Evolutionary conservation across 495 filamentous ascomycete genomes (phyloP).

Genomic region (Penicillium ochrochloron): DNA sequence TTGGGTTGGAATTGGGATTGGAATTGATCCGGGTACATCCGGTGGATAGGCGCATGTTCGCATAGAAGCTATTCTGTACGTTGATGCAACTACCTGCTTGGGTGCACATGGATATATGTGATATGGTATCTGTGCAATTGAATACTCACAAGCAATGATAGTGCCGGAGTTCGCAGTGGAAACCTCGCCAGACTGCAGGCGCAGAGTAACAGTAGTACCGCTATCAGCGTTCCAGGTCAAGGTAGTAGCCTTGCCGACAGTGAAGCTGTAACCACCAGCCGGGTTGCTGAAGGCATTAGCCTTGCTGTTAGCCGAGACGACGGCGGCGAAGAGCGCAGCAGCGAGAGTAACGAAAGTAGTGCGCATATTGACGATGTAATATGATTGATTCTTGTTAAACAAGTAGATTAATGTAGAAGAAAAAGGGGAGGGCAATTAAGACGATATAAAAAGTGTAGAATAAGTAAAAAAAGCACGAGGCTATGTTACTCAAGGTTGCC

Average conservation of each 20-base stretch:
- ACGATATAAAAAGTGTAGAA: neutral
- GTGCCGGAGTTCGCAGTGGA: slow-evolving; percentile 49
- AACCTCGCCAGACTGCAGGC: slow-evolving; percentile 55
- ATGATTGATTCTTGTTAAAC: neutral
- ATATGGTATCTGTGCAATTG: neutral
- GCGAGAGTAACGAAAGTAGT: slow-evolving; percentile 42
- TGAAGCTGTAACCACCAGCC: slow-evolving; percentile 47
- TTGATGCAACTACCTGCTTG: slow-evolving; percentile 1
- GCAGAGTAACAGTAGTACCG: slow-evolving; percentile 55
- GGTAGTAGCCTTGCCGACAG: slow-evolving; percentile 54
- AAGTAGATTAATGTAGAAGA: slow-evolving; percentile 7
- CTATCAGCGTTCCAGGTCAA: slow-evolving; percentile 62
- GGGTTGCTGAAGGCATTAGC: slow-evolving; percentile 63
- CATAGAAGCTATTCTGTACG: neutral
- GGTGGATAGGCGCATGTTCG: neutral
- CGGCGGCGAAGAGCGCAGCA: slow-evolving; percentile 45
- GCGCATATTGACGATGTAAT: slow-evolving; percentile 46
- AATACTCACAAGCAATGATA: slow-evolving; percentile 57
- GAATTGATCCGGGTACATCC: neutral
- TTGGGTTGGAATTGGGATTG: neutral
- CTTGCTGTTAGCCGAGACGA: slow-evolving; percentile 37
- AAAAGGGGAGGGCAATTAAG: neutral
- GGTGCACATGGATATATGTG: neutral
- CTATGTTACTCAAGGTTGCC: neutral
- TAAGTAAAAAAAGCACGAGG: neutral